phyloP scores from a whole-genome alignment of 2,329 filamentous ascomycete species.

The Aspergillus sp. region DNA sequence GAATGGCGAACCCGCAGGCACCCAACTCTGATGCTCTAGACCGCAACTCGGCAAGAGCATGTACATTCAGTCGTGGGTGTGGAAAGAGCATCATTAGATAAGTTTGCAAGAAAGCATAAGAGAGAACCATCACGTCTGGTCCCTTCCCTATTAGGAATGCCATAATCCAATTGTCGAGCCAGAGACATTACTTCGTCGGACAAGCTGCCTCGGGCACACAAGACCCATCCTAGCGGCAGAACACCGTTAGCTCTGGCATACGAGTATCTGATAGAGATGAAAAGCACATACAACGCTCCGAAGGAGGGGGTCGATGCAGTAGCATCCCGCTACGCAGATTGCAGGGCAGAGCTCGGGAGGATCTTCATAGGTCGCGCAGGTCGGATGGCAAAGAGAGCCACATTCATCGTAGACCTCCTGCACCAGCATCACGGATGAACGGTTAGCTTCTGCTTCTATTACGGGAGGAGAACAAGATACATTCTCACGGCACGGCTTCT shows the following conservation, averaged over 20 bases:
- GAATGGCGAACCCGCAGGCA: no score
- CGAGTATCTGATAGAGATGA: not conserved
- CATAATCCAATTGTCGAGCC: no score
- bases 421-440: not conserved
- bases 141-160: no score
- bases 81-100: no score
- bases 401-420: conserved; percentile 4
- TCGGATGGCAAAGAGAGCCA: not conserved
- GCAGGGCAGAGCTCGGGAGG: conserved; percentile 1
- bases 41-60: no score
- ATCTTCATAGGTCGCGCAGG: not conserved
- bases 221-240: not conserved
- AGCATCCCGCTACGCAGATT: conserved; percentile 1
- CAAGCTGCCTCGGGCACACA: not conserved
- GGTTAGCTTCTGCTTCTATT: not conserved
- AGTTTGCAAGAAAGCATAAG: no score
- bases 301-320: not conserved
- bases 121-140: no score
- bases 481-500: not conserved
- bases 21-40: no score
- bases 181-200: no score
- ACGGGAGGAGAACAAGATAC: not conserved
- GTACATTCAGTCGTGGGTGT: no score
- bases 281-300: not conserved
- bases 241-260: no score